These are phyloP conservation scores for Euptelea pleiosperma DNA, from an alignment of 164 flowering plant species.

Conservation along the genomic window DNA sequence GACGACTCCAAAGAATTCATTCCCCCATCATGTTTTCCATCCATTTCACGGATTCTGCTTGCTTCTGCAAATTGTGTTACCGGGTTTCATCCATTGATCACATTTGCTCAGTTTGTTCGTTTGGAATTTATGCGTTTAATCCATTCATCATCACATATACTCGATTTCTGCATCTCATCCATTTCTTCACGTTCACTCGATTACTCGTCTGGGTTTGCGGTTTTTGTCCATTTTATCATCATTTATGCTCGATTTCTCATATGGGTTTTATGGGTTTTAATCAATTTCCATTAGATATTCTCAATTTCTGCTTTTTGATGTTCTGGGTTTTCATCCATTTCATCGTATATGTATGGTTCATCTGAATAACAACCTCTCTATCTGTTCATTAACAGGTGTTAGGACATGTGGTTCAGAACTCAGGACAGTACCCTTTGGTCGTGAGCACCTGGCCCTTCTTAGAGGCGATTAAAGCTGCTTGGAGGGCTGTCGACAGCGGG, in stretches of 20 bases:
- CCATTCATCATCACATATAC: background rate
- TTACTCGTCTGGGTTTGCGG: background rate
- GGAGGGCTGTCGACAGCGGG: slow-evolving; percentile 70
- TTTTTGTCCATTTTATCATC: background rate
- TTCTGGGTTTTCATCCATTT: slow-evolving; percentile 9
- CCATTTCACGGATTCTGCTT: background rate
- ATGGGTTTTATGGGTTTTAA: slow-evolving; percentile 1
- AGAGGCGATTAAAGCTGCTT: slow-evolving; percentile 87
- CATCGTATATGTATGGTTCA: background rate
- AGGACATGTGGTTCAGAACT: slow-evolving; percentile 28
- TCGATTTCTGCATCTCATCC: background rate
- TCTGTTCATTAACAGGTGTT: slow-evolving; percentile 31
- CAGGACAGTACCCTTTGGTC: slow-evolving; percentile 56
- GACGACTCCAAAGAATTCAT: background rate
- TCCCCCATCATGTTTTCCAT: background rate
- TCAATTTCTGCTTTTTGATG: background rate
- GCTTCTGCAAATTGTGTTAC: too few species aligned
- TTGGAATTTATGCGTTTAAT: too few species aligned
- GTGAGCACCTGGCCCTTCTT: slow-evolving; percentile 94
- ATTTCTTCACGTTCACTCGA: background rate
- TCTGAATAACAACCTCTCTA: background rate
- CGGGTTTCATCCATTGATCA: slow-evolving; percentile 7
- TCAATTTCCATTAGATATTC: background rate
- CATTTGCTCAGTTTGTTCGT: too few species aligned
- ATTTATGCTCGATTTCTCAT: background rate